Base-by-base conservation (phyloP, 1,284 basidiomycete species). In the Trichosporon coremiiforme region DNA sequence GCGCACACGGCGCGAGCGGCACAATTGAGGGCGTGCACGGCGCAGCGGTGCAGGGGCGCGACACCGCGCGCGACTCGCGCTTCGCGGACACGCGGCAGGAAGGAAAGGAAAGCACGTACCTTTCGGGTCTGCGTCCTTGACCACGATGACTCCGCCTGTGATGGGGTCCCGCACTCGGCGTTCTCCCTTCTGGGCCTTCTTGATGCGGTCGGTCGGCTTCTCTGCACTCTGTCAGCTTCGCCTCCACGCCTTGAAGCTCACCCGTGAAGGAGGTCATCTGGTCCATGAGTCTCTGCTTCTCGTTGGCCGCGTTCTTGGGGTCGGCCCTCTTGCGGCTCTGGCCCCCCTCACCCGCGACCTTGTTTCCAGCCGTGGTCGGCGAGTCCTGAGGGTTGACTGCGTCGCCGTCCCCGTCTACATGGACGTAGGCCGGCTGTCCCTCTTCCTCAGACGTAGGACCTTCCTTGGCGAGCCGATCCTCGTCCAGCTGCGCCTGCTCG, bases 121-220 rank as follows among this genome's bases (percentile, higher is more conserved):
- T 73, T 86, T 83, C 64, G 86, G 84, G 63, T 86, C 82, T 6
- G 86, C 85, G 74, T 88, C 87, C 70, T 86, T 85, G 76, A 89
- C 87, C 67, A 87, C 83, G 55, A 89, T 87, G 35, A 86, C 83
- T 13, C 78, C 78, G 0, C 86, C 87, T 0, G 89, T 89, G 64
- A 86, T 85, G 12, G 89, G 88, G 75, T 90, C 89, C 69, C 85
- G 83, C 31, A 88, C 88, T 50, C 85, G 83, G 41, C 85, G 79
- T 68, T 85, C 82, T 29, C 86, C 86, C 68, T 85, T 77, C 45
- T 79, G 74, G 2, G 76, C 76, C 70, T 78, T 76, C 29, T 71
- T 68, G 65, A 74, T 53, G 17, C 79, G 70, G 33, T 82, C 80
- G 1, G 80, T 82, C 2, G 80, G 80, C 64, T 77, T 79, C 55